Percentiles rank a stretch among this genome's conserved stretches.
Evolutionary conservation across 805 yeast species (phyloP).

Genomic region (Metschnikowia lachancei): DNA sequence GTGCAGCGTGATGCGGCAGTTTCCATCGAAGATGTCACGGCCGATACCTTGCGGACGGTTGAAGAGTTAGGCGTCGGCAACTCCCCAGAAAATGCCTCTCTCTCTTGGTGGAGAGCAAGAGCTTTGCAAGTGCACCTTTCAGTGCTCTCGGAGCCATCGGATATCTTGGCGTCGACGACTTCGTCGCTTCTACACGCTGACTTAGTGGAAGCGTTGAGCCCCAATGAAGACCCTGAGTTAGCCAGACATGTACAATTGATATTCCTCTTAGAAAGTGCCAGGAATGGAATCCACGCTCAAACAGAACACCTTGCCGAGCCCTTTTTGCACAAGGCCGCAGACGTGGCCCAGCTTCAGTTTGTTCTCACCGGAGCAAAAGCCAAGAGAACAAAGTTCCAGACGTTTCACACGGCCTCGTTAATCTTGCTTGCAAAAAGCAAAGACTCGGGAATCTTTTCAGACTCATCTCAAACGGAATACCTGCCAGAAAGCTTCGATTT

Average conservation of each 20-base stretch:
- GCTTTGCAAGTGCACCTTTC: constrained; percentile 63
- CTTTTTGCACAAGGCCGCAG: constrained; percentile 53
- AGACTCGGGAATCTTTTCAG: constrained; percentile 23
- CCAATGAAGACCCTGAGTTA: constrained; percentile 28
- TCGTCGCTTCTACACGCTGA: constrained; percentile 38
- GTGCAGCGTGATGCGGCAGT: constrained; percentile 27
- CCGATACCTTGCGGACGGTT: constrained; percentile 12
- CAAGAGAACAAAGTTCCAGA: constrained; percentile 80
- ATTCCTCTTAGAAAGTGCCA: constrained; percentile 65
- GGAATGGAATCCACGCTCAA: constrained; percentile 58
- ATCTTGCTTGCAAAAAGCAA: constrained; percentile 68
- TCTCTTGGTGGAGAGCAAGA: constrained; percentile 76
- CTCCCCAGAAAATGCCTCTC: constrained; percentile 44
- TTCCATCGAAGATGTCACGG: constrained; percentile 28
- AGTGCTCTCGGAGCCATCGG: constrained; percentile 60
- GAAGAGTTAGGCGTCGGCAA: constrained; percentile 11
- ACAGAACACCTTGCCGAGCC: constrained; percentile 62
- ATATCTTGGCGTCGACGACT: constrained; percentile 44
- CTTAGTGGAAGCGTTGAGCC: constrained; percentile 27
- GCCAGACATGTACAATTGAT: constrained; percentile 42
- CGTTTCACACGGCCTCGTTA: constrained; percentile 65
- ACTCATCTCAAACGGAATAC: constrained; percentile 16
- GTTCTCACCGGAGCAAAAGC: constrained; percentile 87
- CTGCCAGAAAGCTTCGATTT: constrained; percentile 59
- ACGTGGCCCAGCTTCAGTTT: constrained; percentile 57